A percentile compares a stretch with the other conserved stretches of the same genome.
Conservation (phyloP, 2,329 filamentous ascomycete species). For the Cercospora brassicicola region DNA sequence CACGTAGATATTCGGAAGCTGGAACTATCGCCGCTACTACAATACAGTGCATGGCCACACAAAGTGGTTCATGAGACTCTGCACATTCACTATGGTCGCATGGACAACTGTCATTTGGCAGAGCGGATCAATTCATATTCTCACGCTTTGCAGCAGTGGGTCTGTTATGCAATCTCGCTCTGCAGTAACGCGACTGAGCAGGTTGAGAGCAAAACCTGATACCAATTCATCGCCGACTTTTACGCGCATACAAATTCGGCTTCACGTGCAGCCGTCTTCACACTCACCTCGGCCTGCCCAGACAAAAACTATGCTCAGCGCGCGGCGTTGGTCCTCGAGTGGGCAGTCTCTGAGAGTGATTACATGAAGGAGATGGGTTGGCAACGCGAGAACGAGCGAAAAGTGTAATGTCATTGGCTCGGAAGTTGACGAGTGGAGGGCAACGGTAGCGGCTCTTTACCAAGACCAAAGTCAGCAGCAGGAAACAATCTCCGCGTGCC, state of each 20-base stretch:
- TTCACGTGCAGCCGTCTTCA: neutral
- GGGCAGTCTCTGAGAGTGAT: neutral
- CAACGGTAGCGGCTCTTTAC: conserved; percentile 9
- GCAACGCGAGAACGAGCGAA: conserved; percentile 4
- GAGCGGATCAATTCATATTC: neutral
- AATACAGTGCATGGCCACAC: neutral
- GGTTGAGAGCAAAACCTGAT: neutral
- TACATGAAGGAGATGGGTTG: neutral
- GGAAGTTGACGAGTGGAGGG: neutral
- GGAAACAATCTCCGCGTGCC: conserved; percentile 4
- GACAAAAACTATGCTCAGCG: neutral
- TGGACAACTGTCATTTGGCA: neutral
- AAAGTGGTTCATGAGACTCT: neutral
- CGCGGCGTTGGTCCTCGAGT: neutral
- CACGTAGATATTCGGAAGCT: conserved; percentile 1
- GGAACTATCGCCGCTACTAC: conserved; percentile 7
- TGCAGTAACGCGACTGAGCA: neutral
- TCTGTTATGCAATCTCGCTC: neutral
- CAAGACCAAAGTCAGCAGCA: conserved; percentile 6
- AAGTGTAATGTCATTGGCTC: neutral
- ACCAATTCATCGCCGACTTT: neutral
- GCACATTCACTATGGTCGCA: neutral
- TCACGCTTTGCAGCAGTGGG: neutral
- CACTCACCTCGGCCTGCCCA: neutral
- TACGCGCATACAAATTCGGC: neutral